Evolutionary conservation across 1,284 basidiomycete species (phyloP).

Genomic region (Blastosporella zonata): DNA sequence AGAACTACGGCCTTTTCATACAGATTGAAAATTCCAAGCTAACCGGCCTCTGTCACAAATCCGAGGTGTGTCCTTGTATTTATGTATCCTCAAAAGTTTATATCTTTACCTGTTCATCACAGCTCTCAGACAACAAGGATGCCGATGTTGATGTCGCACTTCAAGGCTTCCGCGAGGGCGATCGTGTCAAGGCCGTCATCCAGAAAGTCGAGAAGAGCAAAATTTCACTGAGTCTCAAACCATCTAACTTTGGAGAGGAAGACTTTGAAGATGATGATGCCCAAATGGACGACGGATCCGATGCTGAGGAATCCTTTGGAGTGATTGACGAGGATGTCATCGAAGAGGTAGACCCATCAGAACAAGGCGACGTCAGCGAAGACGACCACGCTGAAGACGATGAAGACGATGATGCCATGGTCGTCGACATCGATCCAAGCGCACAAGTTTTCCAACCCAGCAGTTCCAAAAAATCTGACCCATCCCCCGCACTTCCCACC

Average conservation of each 20-base stretch:
- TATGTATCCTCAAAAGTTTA: no score
- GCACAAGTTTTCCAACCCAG: conserved; percentile 26
- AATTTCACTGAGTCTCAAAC: conserved; percentile 88
- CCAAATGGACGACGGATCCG: conserved; percentile 28
- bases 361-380: conserved; percentile 22
- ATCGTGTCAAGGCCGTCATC: conserved; percentile 81
- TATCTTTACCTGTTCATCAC: conserved; percentile 2
- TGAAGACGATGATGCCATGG: conserved; percentile 39
- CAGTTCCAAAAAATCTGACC: conserved; percentile 18
- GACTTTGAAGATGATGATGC: conserved; percentile 41
- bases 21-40: conserved; percentile 82
- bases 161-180: conserved; percentile 82
- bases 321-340: conserved; percentile 25
- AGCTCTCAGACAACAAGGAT: conserved; percentile 85
- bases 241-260: conserved; percentile 74
- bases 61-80: conserved; percentile 71
- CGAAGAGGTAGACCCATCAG: conserved; percentile 25
- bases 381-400: conserved; percentile 20
- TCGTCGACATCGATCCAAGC: conserved; percentile 37
- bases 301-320: conserved; percentile 27
- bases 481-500: conserved; percentile 10
- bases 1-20: conserved; percentile 92
- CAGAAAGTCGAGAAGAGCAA: conserved; percentile 78
- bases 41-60: conserved; percentile 92
- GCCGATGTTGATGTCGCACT: conserved; percentile 78